A percentile compares a stretch with the other conserved stretches of the same genome.
Evolutionary conservation across 2,329 filamentous ascomycete genomes (phyloP).

Genomic region (Ophiosphaerella narmari): DNA sequence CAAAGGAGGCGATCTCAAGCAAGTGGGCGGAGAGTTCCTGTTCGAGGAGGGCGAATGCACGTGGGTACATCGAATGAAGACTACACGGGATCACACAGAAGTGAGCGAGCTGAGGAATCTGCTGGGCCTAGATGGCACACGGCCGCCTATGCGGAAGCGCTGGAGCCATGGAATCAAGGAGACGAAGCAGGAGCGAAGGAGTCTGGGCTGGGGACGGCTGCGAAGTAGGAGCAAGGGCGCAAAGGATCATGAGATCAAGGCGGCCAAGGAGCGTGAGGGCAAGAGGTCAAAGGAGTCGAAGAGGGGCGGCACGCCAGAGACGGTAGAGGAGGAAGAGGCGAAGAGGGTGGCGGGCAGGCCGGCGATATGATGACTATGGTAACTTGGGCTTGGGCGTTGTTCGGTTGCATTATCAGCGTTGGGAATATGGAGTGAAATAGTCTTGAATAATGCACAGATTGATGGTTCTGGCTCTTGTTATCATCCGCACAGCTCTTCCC

Average conservation of each 20-base stretch:
- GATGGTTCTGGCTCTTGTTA: not conserved
- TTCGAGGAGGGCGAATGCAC: conserved; percentile 72
- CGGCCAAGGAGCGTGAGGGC: no score
- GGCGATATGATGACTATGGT: conserved; percentile 8
- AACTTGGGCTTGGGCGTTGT: not conserved
- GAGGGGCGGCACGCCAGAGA: conserved; percentile 23
- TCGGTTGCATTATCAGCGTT: conserved; percentile 1
- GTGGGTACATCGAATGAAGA: conserved; percentile 84
- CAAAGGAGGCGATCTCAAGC: conserved; percentile 68
- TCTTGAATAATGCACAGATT: not conserved
- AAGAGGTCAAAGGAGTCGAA: conserved; percentile 12
- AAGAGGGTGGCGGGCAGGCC: conserved; percentile 11
- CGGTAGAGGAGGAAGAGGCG: conserved; percentile 23
- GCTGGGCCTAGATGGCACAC: conserved; percentile 53
- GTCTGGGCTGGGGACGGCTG: conserved; percentile 33
- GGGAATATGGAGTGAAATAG: not conserved
- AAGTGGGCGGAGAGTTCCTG: conserved; percentile 80
- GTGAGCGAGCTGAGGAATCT: conserved; percentile 68
- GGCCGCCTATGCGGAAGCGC: conserved; percentile 35
- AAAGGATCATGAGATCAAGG: conserved; percentile 9
- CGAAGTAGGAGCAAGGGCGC: conserved; percentile 31
- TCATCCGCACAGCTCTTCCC: conserved; percentile 8
- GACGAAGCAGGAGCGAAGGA: conserved; percentile 26
- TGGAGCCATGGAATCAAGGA: conserved; percentile 42
- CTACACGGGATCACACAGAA: conserved; percentile 77